Conservation (phyloP, 192 early-diverging fungal genomes). For the Endogone sp. region DNA sequence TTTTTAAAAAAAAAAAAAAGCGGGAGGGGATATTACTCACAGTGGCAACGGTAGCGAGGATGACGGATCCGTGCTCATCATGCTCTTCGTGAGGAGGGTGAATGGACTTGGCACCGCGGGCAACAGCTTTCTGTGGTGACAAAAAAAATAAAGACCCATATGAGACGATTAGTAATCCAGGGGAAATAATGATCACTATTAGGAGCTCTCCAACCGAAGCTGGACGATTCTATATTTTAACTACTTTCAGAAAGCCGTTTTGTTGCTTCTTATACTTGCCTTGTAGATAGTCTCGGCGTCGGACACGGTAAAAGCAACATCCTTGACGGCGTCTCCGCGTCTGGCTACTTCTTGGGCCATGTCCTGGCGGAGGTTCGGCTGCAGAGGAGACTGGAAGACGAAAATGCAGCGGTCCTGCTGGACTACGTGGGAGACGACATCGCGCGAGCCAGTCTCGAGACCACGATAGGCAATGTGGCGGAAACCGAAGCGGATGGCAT, state of each 20-base stretch:
- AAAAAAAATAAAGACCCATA: not conserved
- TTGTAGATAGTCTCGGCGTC: slow-evolving; percentile 74
- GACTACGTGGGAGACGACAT: slow-evolving; percentile 86
- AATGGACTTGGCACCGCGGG: slow-evolving; percentile 80
- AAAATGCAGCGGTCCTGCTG: slow-evolving; percentile 76
- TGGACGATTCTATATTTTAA: too few relatives aligned
- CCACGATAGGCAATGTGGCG: slow-evolving; percentile 90
- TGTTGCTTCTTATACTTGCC: slow-evolving; percentile 3
- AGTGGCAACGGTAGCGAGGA: slow-evolving; percentile 89
- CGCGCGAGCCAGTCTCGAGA: slow-evolving; percentile 89
- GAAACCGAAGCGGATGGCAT: slow-evolving; percentile 92
- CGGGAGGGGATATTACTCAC: too few relatives aligned
- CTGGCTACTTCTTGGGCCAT: slow-evolving; percentile 65
- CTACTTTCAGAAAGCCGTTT: not conserved
- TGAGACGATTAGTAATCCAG: too few relatives aligned
- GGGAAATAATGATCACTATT: too few relatives aligned
- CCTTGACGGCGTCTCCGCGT: slow-evolving; percentile 94
- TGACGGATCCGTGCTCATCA: slow-evolving; percentile 84
- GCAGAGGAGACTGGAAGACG: slow-evolving; percentile 89
- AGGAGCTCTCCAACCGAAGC: too few relatives aligned
- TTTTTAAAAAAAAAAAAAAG: slow-evolving; percentile 2
- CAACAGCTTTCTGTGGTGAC: slow-evolving; percentile 59
- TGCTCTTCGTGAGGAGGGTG: slow-evolving; percentile 73
- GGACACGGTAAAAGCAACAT: slow-evolving; percentile 92
- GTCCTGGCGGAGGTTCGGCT: slow-evolving; percentile 64